Conservation (phyloP, 2,329 filamentous ascomycete species). For the Seiridium unicorne region DNA sequence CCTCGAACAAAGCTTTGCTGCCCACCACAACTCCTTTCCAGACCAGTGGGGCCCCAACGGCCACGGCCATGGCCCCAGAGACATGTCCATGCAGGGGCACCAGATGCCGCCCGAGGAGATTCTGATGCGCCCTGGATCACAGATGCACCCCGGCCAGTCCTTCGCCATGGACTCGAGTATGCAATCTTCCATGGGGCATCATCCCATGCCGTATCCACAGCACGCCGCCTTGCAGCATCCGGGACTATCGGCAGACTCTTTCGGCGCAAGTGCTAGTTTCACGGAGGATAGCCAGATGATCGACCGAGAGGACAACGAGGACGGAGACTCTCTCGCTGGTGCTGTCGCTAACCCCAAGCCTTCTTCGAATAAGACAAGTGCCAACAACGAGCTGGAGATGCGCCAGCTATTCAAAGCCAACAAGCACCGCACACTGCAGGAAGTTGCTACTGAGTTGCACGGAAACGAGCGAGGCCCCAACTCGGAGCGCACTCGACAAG, state of each 20-base stretch:
- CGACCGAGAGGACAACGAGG: slow-evolving; percentile 58
- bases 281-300: slow-evolving; percentile 61
- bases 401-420: slow-evolving; percentile 72
- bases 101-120: slow-evolving; percentile 57
- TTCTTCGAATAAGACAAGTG: slow-evolving; percentile 62
- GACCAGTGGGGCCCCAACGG: slow-evolving; percentile 49
- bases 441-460: slow-evolving; percentile 74
- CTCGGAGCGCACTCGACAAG: slow-evolving; percentile 78
- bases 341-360: slow-evolving; percentile 50
- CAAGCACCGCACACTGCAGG: slow-evolving; percentile 63
- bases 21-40: slow-evolving; percentile 36
- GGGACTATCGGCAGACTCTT: slow-evolving; percentile 54
- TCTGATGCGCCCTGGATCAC: slow-evolving; percentile 56
- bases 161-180: slow-evolving; percentile 51
- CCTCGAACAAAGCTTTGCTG: slow-evolving; percentile 46
- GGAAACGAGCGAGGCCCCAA: slow-evolving; percentile 78
- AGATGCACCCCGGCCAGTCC: slow-evolving; percentile 50
- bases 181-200: slow-evolving; percentile 42
- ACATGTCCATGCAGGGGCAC: slow-evolving; percentile 32
- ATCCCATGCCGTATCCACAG: slow-evolving; percentile 38
- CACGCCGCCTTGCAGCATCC: slow-evolving; percentile 43
- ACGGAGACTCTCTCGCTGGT: slow-evolving; percentile 50
- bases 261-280: slow-evolving; percentile 51
- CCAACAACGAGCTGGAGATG: slow-evolving; percentile 80
- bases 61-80: slow-evolving; percentile 36